Conservation (phyloP, 176 grass and related monocot genomes). For the Triticum dicoccoides region DNA sequence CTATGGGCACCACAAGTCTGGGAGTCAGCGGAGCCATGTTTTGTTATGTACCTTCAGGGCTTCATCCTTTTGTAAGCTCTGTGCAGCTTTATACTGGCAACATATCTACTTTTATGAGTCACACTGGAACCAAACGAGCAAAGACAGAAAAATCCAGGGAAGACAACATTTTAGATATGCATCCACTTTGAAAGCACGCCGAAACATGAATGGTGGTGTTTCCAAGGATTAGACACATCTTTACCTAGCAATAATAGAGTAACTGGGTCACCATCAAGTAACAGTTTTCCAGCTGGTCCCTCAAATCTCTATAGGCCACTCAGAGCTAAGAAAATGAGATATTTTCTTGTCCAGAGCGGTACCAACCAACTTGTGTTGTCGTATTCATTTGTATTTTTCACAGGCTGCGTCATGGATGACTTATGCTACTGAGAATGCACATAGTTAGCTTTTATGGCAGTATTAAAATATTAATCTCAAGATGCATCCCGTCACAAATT, state of each 20-base stretch:
- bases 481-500: background rate
- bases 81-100: constrained; percentile 13
- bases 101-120: background rate
- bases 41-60: background rate
- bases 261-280: constrained; percentile 22
- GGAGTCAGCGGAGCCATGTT: constrained; percentile 75
- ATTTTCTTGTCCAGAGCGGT: constrained; percentile 18
- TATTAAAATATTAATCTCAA: constrained; percentile 17
- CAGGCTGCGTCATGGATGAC: constrained; percentile 2
- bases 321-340: constrained; percentile 14
- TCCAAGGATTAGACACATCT: background rate
- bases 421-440: constrained; percentile 6
- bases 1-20: constrained; percentile 66
- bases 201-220: constrained; percentile 15
- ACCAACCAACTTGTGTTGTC: constrained; percentile 32
- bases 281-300: constrained; percentile 24
- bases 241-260: constrained; percentile 23
- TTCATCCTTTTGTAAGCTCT: constrained; percentile 7
- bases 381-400: constrained; percentile 25
- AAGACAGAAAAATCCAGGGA: constrained; percentile 17
- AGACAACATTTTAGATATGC: background rate
- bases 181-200: constrained; percentile 1
- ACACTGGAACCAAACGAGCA: background rate
- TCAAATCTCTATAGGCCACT: constrained; percentile 3
- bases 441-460: constrained; percentile 15